A percentile compares a stretch with the other conserved stretches of the same genome.
Evolutionary conservation across 2,329 filamentous ascomycete species (phyloP).

Genomic region (Aspergillus tubingensis): DNA sequence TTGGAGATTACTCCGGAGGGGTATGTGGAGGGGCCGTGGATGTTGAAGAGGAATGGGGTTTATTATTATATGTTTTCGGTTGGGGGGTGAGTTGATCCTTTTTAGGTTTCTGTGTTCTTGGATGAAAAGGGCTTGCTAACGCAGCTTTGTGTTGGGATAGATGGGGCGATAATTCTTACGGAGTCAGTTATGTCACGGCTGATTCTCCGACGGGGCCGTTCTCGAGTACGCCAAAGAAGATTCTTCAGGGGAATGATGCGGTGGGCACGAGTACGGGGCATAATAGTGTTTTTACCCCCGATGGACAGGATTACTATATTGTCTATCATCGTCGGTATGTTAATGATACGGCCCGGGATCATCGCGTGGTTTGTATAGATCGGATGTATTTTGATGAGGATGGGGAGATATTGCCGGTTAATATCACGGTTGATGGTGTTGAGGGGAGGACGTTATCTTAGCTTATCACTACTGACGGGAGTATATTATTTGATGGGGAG

Average conservation of each 20-base stretch:
- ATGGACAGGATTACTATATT: constrained; percentile 47
- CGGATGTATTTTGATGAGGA: constrained; percentile 51
- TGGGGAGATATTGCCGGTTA: constrained; percentile 47
- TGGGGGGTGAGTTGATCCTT: constrained; percentile 31
- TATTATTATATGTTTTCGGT: constrained; percentile 53
- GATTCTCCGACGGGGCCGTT: constrained; percentile 48
- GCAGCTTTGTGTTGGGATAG: constrained; percentile 13
- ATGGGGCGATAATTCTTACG: constrained; percentile 52
- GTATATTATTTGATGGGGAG: background rate
- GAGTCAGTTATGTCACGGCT: constrained; percentile 48
- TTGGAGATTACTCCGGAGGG: constrained; percentile 51
- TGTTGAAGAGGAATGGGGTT: constrained; percentile 46
- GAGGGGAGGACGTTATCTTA: constrained; percentile 20
- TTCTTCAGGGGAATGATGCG: constrained; percentile 33
- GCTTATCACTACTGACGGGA: background rate
- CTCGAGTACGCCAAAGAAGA: constrained; percentile 36
- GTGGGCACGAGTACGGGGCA: constrained; percentile 44
- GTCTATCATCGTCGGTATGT: constrained; percentile 51
- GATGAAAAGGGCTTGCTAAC: background rate
- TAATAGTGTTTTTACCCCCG: constrained; percentile 46
- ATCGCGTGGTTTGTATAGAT: constrained; percentile 52
- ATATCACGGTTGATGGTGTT: constrained; percentile 39
- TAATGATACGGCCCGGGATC: constrained; percentile 48
- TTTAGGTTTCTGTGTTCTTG: background rate
- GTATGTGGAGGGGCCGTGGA: constrained; percentile 49